These are phyloP conservation scores for Oryza meridionalis DNA, from an alignment of 176 grass and related monocot genomes.

Conservation along the genomic window DNA sequence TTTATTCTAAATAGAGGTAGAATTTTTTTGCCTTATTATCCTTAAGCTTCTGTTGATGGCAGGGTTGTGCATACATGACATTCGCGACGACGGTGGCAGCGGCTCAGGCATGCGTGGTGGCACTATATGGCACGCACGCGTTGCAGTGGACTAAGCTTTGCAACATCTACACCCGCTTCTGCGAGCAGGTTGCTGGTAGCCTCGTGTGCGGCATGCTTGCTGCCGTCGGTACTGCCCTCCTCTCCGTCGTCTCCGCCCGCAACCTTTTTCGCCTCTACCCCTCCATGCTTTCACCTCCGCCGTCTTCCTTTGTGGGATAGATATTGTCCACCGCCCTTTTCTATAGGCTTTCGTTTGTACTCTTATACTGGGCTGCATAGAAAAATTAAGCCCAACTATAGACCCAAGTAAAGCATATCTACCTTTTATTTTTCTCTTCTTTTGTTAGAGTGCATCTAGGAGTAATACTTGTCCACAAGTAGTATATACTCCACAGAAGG, in stretches of 20 bases:
- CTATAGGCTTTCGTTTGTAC: neutral
- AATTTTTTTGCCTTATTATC: neutral
- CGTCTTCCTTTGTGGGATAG: neutral
- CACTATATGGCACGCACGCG: slow-evolving; percentile 47
- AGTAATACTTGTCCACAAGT: neutral
- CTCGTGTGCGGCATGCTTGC: slow-evolving; percentile 55
- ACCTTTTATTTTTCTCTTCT: neutral
- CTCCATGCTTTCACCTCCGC: neutral
- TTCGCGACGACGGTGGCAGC: slow-evolving; percentile 74
- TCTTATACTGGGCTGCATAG: neutral
- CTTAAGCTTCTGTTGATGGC: neutral
- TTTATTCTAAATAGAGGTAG: neutral
- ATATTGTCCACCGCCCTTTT: too few relatives aligned
- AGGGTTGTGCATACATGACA: slow-evolving; percentile 55
- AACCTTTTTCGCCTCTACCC: slow-evolving; percentile 75
- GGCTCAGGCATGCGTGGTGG: slow-evolving; percentile 62
- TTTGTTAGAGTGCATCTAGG: neutral
- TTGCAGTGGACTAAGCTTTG: slow-evolving; percentile 92
- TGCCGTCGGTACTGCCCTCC: slow-evolving; percentile 45
- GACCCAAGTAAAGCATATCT: neutral
- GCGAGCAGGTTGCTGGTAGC: slow-evolving; percentile 74
- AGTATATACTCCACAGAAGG: too few relatives aligned
- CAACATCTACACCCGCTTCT: slow-evolving; percentile 96
- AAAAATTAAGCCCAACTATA: neutral
- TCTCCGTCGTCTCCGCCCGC: slow-evolving; percentile 71